Percentiles rank a stretch among this genome's conserved stretches.
These are phyloP conservation scores for Exobasidium cylindrosporum DNA, from an alignment of 1,284 basidiomycete genomes.

Conservation along the genomic window DNA sequence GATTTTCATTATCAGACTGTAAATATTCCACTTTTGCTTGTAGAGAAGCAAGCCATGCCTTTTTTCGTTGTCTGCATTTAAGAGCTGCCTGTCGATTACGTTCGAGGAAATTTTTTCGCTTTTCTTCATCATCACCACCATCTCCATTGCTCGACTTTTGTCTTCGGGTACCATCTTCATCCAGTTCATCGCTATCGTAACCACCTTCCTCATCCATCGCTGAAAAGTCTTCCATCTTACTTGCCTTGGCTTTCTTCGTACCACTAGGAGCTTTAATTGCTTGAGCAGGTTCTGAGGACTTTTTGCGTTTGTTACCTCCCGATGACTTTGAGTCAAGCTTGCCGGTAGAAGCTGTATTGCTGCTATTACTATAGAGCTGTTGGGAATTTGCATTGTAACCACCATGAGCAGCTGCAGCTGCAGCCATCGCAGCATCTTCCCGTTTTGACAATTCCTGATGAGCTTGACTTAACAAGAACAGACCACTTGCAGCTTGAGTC, in stretches of 20 bases:
- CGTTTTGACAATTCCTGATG: slow-evolving; percentile 95
- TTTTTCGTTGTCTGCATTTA: slow-evolving; percentile 97
- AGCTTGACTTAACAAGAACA: slow-evolving; percentile 87
- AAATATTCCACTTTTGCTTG: slow-evolving; percentile 91
- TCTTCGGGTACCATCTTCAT: slow-evolving; percentile 20
- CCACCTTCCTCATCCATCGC: not conserved
- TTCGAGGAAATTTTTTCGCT: slow-evolving; percentile 52
- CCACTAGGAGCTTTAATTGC: not conserved
- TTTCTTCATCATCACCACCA: slow-evolving; percentile 49
- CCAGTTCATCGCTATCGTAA: slow-evolving; percentile 24
- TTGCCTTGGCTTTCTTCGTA: slow-evolving; percentile 8
- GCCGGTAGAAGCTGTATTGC: not conserved
- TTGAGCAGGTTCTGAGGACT: not conserved
- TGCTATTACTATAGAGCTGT: slow-evolving; percentile 17
- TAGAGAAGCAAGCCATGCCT: slow-evolving; percentile 89
- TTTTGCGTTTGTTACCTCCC: slow-evolving; percentile 14
- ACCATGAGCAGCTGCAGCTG: not conserved
- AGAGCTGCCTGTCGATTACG: slow-evolving; percentile 68
- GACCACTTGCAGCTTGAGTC: slow-evolving; percentile 72
- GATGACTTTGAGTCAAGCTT: slow-evolving; percentile 17
- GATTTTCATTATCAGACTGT: slow-evolving; percentile 86
- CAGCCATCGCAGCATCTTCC: slow-evolving; percentile 62
- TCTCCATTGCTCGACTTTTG: slow-evolving; percentile 24
- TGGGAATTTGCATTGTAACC: slow-evolving; percentile 14
- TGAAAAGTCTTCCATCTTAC: slow-evolving; percentile 1